Conservation (phyloP, 2,329 filamentous ascomycete species). For the Aspergillus persii region DNA sequence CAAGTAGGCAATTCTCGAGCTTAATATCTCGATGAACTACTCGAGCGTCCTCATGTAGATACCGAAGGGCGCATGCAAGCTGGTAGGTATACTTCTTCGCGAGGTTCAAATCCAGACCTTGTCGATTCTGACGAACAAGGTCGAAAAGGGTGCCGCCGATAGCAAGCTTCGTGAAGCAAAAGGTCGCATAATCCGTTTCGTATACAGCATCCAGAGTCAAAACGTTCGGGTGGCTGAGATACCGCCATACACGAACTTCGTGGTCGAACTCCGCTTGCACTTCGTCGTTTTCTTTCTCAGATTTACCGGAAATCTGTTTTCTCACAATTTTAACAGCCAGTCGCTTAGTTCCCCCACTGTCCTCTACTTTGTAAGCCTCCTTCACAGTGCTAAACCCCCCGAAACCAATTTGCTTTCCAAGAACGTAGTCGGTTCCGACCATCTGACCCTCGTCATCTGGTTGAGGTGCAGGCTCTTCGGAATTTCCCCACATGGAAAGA, state of each 20-base stretch:
- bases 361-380: slow-evolving; percentile 63
- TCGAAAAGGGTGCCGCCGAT: slow-evolving; percentile 65
- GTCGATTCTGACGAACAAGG: slow-evolving; percentile 55
- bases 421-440: slow-evolving; percentile 64
- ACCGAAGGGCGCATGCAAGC: slow-evolving; percentile 62
- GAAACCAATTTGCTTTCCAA: slow-evolving; percentile 64
- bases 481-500: slow-evolving; percentile 52
- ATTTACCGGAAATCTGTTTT: slow-evolving; percentile 55
- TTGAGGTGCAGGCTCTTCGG: slow-evolving; percentile 44
- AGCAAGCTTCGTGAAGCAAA: slow-evolving; percentile 65
- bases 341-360: slow-evolving; percentile 51
- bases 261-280: slow-evolving; percentile 67
- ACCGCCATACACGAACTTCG: slow-evolving; percentile 66
- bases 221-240: slow-evolving; percentile 61
- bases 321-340: slow-evolving; percentile 66
- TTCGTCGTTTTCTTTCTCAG: slow-evolving; percentile 62
- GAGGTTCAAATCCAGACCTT: slow-evolving; percentile 51
- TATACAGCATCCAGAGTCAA: slow-evolving; percentile 63
- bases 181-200: slow-evolving; percentile 66
- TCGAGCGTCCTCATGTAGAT: slow-evolving; percentile 65
- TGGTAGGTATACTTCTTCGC: slow-evolving; percentile 63
- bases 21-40: slow-evolving; percentile 68
- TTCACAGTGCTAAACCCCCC: slow-evolving; percentile 67
- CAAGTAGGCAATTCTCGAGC: slow-evolving; percentile 65
- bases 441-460: slow-evolving; percentile 68